phyloP scores from a whole-genome alignment of 129 eudicot genomes.

The Flaveria linearis region DNA sequence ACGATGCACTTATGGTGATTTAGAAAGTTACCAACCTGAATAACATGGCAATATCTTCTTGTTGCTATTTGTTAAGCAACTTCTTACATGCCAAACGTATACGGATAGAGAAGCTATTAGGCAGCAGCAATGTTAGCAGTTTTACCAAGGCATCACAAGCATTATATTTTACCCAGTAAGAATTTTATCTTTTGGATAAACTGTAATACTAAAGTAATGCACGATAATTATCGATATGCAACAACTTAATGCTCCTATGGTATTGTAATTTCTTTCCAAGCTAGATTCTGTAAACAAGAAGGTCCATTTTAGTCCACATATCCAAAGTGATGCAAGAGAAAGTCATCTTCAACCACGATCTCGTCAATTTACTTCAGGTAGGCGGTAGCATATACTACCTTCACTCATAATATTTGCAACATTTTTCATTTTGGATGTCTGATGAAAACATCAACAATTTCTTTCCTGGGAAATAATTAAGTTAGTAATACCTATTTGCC shows the following conservation, averaged over 20 bases:
- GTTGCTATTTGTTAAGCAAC: slow-evolving; percentile 51
- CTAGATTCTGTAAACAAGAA: slow-evolving; percentile 85
- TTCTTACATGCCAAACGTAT: slow-evolving; percentile 88
- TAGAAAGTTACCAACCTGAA: slow-evolving; percentile 13
- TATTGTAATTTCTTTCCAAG: slow-evolving; percentile 20
- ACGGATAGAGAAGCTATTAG: slow-evolving; percentile 92
- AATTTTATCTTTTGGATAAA: background rate
- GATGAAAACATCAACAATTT: slow-evolving; percentile 3
- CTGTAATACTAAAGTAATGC: background rate
- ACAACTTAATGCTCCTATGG: slow-evolving; percentile 9
- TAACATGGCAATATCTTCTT: slow-evolving; percentile 17
- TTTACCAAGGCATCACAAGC: slow-evolving; percentile 98
- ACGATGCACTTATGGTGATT: slow-evolving; percentile 5
- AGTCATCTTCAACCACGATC: slow-evolving; percentile 59
- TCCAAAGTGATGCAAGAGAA: slow-evolving; percentile 62
- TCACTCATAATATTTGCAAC: background rate
- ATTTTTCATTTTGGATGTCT: background rate
- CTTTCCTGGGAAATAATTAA: slow-evolving; percentile 5
- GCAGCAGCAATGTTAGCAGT: slow-evolving; percentile 92
- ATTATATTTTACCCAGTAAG: slow-evolving; percentile 90
- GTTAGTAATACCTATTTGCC: background rate
- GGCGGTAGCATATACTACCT: slow-evolving; percentile 43
- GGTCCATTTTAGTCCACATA: slow-evolving; percentile 87
- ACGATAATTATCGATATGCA: slow-evolving; percentile 6
- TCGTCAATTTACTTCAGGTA: slow-evolving; percentile 57